Evolutionary conservation across 345 rosid species (phyloP).

Genomic region (Garcia nutans): DNA sequence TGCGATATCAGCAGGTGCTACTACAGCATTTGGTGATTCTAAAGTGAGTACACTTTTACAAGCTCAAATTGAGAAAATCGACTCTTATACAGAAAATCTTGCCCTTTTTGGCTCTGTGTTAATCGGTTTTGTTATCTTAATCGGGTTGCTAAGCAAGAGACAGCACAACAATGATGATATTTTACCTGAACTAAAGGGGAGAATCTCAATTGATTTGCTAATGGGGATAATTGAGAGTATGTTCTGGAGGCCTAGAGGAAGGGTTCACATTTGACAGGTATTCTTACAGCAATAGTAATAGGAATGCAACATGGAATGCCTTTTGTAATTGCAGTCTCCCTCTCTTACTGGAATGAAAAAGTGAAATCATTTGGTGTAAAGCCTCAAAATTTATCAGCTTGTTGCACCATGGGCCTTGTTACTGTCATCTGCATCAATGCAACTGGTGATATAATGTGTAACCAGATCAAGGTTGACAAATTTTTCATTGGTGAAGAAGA

Average conservation of each 20-base stretch:
- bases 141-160: conserved; percentile 9
- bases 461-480: not conserved
- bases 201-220: not conserved
- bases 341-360: conserved; percentile 7
- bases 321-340: conserved; percentile 11
- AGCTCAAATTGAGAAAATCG: conserved; percentile 18
- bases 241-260: conserved; percentile 25
- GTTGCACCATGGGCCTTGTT: conserved; percentile 29
- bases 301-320: conserved; percentile 18
- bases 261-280: conserved; percentile 13
- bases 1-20: conserved; percentile 6
- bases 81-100: conserved; percentile 9
- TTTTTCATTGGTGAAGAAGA: conserved; percentile 2
- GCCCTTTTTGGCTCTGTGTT: conserved; percentile 19
- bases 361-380: not conserved
- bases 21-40: not conserved
- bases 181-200: conserved; percentile 26
- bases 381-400: conserved; percentile 29
- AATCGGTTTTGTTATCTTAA: conserved; percentile 12
- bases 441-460: not conserved
- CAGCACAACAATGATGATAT: not conserved
- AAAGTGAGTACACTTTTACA: conserved; percentile 7
- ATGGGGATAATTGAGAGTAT: conserved; percentile 16
- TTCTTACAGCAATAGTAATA: conserved; percentile 15
- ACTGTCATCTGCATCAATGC: conserved; percentile 23